phyloP scores from a whole-genome alignment of 225 moss, liverwort and hornwort genomes.

The Pleurozium schreberi region DNA sequence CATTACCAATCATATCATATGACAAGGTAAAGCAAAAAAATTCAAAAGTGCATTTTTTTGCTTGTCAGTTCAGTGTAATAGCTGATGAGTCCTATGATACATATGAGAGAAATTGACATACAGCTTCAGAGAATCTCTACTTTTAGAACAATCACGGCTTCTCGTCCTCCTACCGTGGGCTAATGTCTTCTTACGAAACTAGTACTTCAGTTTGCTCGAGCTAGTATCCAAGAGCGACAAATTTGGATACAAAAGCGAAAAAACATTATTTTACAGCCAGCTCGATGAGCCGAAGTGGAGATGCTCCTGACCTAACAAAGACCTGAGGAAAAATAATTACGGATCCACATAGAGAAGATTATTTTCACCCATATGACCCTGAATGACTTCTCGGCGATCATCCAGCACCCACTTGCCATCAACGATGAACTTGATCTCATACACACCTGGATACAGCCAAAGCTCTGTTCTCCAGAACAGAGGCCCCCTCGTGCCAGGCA shows the following conservation, averaged over 20 bases:
- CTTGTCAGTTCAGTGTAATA: background rate
- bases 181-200: background rate
- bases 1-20: background rate
- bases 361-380: slow-evolving; percentile 64
- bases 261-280: background rate
- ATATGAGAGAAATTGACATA: background rate
- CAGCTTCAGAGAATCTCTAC: background rate
- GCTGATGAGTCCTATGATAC: background rate
- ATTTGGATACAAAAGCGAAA: background rate
- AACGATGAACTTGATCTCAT: slow-evolving; percentile 88
- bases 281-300: background rate
- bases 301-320: background rate
- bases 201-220: background rate
- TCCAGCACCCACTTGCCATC: slow-evolving; percentile 92
- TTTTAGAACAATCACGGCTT: background rate
- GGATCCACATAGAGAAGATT: slow-evolving; percentile 69
- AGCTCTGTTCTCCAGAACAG: slow-evolving; percentile 82
- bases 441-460: slow-evolving; percentile 76
- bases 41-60: background rate
- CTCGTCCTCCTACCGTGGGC: background rate
- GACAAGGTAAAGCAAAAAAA: background rate
- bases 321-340: background rate
- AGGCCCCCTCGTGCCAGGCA: slow-evolving; percentile 55
- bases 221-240: background rate
- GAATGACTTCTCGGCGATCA: slow-evolving; percentile 64